Evolutionary conservation across 1,139 yeast genomes (phyloP).

Genomic region (Magnusiomyces tetraspermus): DNA sequence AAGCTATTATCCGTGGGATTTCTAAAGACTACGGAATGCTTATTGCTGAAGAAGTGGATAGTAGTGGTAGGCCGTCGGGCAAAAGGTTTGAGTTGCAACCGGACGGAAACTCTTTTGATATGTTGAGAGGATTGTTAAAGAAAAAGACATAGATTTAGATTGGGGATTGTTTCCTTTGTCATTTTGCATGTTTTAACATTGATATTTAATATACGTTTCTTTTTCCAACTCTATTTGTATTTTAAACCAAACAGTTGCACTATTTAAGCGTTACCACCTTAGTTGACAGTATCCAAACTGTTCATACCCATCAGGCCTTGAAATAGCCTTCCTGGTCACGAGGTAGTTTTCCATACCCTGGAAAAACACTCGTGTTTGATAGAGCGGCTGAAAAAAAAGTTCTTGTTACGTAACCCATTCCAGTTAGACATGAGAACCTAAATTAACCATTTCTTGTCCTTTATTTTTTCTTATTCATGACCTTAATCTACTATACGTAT

Average conservation of each 20-base stretch:
- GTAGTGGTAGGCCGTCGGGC: conserved; percentile 38
- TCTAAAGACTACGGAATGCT: conserved; percentile 77
- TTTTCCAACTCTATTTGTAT: no score
- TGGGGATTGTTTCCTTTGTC: no score
- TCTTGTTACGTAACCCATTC: neutral
- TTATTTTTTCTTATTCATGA: neutral
- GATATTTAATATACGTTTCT: no score
- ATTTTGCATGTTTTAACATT: no score
- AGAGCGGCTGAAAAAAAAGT: no score
- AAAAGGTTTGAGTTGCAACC: conserved; percentile 67
- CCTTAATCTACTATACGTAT: neutral
- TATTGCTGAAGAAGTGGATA: conserved; percentile 55
- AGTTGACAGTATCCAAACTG: no score
- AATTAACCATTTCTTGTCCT: neutral
- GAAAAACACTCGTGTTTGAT: no score
- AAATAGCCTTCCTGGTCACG: no score
- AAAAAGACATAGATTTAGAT: neutral
- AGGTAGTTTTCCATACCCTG: no score
- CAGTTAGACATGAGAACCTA: neutral
- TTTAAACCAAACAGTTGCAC: no score
- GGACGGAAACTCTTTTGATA: conserved; percentile 95
- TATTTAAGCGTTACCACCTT: no score
- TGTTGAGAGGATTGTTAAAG: conserved; percentile 84
- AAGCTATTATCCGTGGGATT: conserved; percentile 69
- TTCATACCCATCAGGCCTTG: no score